These are phyloP conservation scores for Hypoxylon sp. DNA, from an alignment of 2,329 filamentous ascomycete species.

Conservation along the genomic window DNA sequence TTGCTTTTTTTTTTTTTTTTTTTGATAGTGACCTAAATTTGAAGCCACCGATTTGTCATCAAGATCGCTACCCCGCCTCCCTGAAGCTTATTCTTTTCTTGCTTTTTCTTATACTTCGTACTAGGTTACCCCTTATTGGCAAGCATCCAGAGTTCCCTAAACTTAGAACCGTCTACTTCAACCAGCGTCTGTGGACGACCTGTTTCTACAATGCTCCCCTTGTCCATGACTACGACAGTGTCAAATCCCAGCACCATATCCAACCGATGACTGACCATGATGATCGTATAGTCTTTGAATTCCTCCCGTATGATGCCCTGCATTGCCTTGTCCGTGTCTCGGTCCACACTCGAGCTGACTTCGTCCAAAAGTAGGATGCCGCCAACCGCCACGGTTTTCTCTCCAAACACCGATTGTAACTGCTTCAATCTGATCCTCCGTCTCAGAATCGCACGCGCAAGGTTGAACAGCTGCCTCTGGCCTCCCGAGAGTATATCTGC, in stretches of 20 bases:
- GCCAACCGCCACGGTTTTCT: conserved; percentile 36
- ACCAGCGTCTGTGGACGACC: conserved; percentile 10
- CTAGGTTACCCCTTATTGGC: conserved; percentile 10
- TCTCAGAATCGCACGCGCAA: conserved; percentile 48
- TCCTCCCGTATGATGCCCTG: conserved; percentile 46
- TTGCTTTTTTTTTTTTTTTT: neutral
- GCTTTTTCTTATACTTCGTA: neutral
- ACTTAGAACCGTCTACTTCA: conserved; percentile 15
- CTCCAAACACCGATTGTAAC: conserved; percentile 21
- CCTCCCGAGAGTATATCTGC: conserved; percentile 63
- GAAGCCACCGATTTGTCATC: neutral
- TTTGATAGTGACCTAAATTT: neutral
- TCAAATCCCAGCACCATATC: conserved; percentile 64
- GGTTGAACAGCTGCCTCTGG: conserved; percentile 56
- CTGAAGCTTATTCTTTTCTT: neutral
- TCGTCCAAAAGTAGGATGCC: conserved; percentile 51
- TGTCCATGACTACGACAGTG: conserved; percentile 62
- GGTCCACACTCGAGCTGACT: conserved; percentile 52
- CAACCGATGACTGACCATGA: conserved; percentile 52
- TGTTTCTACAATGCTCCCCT: conserved; percentile 59
- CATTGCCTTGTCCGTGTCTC: conserved; percentile 47
- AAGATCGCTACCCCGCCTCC: neutral
- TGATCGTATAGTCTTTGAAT: conserved; percentile 62
- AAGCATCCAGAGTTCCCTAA: conserved; percentile 16
- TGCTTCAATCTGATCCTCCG: conserved; percentile 40